Evolutionary conservation across 805 yeast species (phyloP).

Genomic region (Cyberlindnera amylophila): DNA sequence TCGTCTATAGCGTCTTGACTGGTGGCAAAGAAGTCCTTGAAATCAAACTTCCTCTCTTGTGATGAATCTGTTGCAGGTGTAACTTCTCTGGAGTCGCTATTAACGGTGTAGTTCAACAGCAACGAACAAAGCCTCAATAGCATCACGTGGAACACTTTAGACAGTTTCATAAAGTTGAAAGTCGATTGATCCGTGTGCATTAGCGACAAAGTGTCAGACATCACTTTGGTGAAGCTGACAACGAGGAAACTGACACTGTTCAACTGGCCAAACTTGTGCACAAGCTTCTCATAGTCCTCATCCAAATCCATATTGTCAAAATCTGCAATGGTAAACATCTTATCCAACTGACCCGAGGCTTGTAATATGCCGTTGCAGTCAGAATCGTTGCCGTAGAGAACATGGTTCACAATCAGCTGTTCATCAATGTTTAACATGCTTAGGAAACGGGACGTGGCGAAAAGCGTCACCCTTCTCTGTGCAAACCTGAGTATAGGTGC

Average conservation of each 20-base stretch:
- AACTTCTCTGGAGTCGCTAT: slow-evolving; percentile 1
- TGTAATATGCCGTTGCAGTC: slow-evolving; percentile 1
- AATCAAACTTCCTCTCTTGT: slow-evolving; percentile 8
- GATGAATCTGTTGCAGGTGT: neutral
- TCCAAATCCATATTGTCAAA: slow-evolving; percentile 14
- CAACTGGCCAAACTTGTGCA: slow-evolving; percentile 8
- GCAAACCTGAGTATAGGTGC: slow-evolving; percentile 17
- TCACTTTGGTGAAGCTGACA: slow-evolving; percentile 7
- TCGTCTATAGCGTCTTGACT: slow-evolving; percentile 12
- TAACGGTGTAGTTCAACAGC: slow-evolving; percentile 7
- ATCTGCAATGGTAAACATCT: slow-evolving; percentile 6
- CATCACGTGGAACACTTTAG: slow-evolving; percentile 16
- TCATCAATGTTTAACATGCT: slow-evolving; percentile 13
- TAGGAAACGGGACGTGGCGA: slow-evolving; percentile 10
- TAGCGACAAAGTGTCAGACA: slow-evolving; percentile 9
- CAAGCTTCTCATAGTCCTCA: slow-evolving; percentile 5
- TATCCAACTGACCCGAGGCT: slow-evolving; percentile 6
- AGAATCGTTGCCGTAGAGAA: slow-evolving; percentile 12
- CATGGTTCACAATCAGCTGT: slow-evolving; percentile 12
- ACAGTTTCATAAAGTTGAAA: slow-evolving; percentile 17
- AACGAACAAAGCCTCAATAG: slow-evolving; percentile 13
- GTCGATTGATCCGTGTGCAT: slow-evolving; percentile 12
- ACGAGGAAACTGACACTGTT: slow-evolving; percentile 12
- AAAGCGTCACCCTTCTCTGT: slow-evolving; percentile 16
- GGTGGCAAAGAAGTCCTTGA: slow-evolving; percentile 11